Conservation (phyloP, 208 protist species). For the Wallacemonas collosoma region DNA sequence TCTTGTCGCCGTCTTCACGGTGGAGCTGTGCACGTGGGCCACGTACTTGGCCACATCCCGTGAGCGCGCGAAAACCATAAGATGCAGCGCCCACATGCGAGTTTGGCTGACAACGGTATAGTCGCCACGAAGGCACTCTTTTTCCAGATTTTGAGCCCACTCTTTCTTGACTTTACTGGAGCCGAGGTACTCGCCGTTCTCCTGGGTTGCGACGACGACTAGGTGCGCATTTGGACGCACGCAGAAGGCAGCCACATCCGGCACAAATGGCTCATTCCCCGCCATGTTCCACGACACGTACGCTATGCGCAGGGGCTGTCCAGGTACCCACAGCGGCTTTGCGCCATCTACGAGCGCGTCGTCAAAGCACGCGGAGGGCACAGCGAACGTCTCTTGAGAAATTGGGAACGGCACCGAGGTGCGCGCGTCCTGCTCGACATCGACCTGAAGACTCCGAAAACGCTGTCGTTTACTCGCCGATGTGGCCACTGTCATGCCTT, state of each 20-base stretch:
- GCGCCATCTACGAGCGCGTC: slow-evolving; percentile 29
- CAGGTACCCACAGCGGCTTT: slow-evolving; percentile 56
- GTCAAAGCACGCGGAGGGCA: slow-evolving; percentile 51
- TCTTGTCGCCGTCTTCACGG: slow-evolving; percentile 60
- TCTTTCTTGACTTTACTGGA: slow-evolving; percentile 43
- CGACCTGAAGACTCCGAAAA: slow-evolving; percentile 21
- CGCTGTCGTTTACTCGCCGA: neutral
- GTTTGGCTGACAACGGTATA: slow-evolving; percentile 65
- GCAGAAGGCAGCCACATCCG: slow-evolving; percentile 58
- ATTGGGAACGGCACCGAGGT: slow-evolving; percentile 42
- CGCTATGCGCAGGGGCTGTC: slow-evolving; percentile 68
- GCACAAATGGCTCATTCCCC: slow-evolving; percentile 35
- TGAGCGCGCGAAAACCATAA: slow-evolving; percentile 77
- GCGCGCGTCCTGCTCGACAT: slow-evolving; percentile 35
- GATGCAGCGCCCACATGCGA: slow-evolving; percentile 80
- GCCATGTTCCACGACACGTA: slow-evolving; percentile 90
- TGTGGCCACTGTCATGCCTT: slow-evolving; percentile 11
- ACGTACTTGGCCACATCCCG: slow-evolving; percentile 72
- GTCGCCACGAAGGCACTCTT: slow-evolving; percentile 44
- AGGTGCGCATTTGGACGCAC: slow-evolving; percentile 85
- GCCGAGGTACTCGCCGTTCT: slow-evolving; percentile 71
- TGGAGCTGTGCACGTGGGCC: slow-evolving; percentile 35
- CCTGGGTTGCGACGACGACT: slow-evolving; percentile 80
- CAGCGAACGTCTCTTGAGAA: slow-evolving; percentile 58
- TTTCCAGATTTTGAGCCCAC: slow-evolving; percentile 44